These are phyloP conservation scores for Aegilops speltoides DNA, from an alignment of 176 grass and related monocot genomes.

Conservation along the genomic window DNA sequence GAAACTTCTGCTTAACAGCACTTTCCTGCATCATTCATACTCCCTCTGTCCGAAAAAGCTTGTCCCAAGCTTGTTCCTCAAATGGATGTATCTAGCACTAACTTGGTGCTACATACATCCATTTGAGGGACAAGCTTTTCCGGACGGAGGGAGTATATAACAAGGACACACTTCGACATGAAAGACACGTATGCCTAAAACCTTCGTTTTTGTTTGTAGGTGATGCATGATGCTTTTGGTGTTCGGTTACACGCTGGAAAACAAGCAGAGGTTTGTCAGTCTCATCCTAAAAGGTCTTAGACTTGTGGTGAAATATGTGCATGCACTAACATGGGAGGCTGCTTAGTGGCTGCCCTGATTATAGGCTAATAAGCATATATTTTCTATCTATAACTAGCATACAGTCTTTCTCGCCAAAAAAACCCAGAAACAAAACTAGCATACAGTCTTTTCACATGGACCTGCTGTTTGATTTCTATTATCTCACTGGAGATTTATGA, in stretches of 20 bases:
- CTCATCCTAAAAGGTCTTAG: constrained; percentile 5
- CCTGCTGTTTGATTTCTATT: not conserved
- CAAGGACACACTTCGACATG: not conserved
- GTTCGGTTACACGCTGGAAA: constrained; percentile 94
- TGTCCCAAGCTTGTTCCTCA: too few species aligned
- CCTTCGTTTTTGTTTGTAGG: constrained; percentile 47
- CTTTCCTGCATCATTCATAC: not conserved
- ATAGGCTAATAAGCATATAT: not conserved
- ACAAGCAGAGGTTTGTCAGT: constrained; percentile 76
- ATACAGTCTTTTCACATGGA: not conserved
- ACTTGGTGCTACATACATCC: too few species aligned
- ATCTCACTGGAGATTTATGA: not conserved
- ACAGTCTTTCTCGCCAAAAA: not conserved
- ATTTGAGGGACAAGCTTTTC: too few species aligned
- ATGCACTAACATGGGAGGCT: constrained; percentile 3
- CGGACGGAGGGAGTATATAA: not conserved
- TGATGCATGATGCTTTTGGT: constrained; percentile 94
- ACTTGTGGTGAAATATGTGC: constrained; percentile 12
- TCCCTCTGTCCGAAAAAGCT: too few species aligned
- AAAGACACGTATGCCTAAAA: not conserved
- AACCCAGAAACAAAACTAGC: not conserved
- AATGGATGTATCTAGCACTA: too few species aligned
- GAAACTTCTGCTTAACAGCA: not conserved
- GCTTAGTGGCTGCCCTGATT: not conserved
- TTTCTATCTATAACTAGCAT: not conserved